Base-by-base conservation (phyloP, 305 asterid species). In the Caryopteris hybrid region DNA sequence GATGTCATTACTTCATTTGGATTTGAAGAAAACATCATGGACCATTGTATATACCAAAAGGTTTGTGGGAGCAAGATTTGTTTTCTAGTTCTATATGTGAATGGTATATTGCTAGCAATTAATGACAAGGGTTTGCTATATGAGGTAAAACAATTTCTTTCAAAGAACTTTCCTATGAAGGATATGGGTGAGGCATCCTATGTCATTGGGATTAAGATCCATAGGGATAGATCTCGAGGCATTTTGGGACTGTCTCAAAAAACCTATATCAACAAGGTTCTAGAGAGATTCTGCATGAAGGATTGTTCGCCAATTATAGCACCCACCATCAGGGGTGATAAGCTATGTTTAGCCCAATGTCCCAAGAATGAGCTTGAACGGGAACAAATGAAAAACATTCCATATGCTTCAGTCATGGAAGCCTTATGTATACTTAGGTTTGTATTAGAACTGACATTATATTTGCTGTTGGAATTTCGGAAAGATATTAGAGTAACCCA, bases 161-260 rank as follows among this genome's bases (percentile, higher is more conserved):
- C 48, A 1, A 64, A 7, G 34, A 64, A 48, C 33, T 64, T 64
- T 46, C 48, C 47, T 17, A 64, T 64, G 48, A 64, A 64, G 3
- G 34, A 64, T 64, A 27, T 64, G n/a, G 70, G 61, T 8, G 46
- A 63, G 22, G 31, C 68, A 16, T 45, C 68, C 27, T 63, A 63
- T 29, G 31, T 64, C n/a, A 47, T 64, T 42, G 67, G 67, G 4
- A 25, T 25, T 25, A 25, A 25, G 29, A 25, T 25, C 4, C 34
- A 65, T 51, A 52, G 20, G 4, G 58, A 52, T 0, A 52, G 18
- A 23, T 52, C 36, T 22, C 17, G 20, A 12, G 41, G 23, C 42
- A 54, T 54, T 54, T 29, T 54, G 7, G 42, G 23, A 5, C 14
- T 54, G 42, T 54, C 61, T 54, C 61, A 54, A 27, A 42, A 54